Evolutionary conservation across 208 protist genomes (phyloP), one percentile per base, ranked within the genome.

Genomic region (Lotmaria passim): DNA sequence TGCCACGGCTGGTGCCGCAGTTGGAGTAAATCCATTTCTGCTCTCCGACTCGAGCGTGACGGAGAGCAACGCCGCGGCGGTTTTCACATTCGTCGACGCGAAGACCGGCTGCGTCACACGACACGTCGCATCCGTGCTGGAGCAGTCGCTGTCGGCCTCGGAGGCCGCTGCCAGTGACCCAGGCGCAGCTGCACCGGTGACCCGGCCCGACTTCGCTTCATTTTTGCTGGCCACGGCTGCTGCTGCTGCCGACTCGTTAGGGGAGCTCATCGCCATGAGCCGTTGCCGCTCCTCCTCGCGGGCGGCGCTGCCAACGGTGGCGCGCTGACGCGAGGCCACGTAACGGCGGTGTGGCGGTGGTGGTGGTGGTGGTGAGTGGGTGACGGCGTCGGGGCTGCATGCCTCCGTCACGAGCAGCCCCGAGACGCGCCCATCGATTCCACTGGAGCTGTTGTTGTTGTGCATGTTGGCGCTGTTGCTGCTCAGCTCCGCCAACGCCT

Each of bases 11-110:
- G 31, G 7, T 14, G 15, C 19, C 2, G 52, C 38, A 15, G 14
- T 17, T 3, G 52, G 26, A 7, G 43, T 31, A 7, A 19, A 26
- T 8, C n/a, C 28, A 17, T 36, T 12, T 44, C 36, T 47, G 31
- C 23, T 64, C 26, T 64, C 71, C 12, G 67, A 53, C 24, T 46
- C 61, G 34, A 71, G 71, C 2, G 63, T 55, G 3, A 53, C 71
- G 15, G 55, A 67, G 26, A 77, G 23, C 71, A 77, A 71, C 36
- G 71, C 63, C 1, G 61, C 38, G 6, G 63, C 51, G 1, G 71
- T 77, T 39, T 77, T 77, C 17, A 61, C 62, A 33, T 19, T 67
- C 6, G 71, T 71, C 15, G 71, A 65, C 23, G 71, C 56, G 7
- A 66, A 66, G 33, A 66, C 26, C 1, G 60, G 60, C 23, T 66